A percentile compares a stretch with the other conserved stretches of the same genome.
Evolutionary conservation across 352 stramenopile genomes (phyloP).

Genomic region (Nothophytophthora sp.): DNA sequence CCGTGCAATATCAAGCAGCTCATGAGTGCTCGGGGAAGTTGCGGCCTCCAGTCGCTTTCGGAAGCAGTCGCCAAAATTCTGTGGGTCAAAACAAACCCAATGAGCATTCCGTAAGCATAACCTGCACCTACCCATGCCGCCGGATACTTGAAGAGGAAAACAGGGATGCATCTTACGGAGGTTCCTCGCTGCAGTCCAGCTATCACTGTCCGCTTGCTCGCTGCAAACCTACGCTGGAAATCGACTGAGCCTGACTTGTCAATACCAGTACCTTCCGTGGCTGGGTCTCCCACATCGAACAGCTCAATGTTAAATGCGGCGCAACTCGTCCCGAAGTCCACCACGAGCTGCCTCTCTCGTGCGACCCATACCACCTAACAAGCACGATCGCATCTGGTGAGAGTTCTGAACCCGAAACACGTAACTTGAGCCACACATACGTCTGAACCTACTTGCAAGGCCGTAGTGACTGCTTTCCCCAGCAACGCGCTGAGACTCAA

Average conservation of each 20-base stretch:
- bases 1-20: slow-evolving; percentile 7
- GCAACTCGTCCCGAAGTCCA: slow-evolving; percentile 12
- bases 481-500: slow-evolving; percentile 24
- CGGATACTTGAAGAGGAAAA: slow-evolving; percentile 1
- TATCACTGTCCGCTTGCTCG: neutral
- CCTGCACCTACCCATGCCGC: no score
- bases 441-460: slow-evolving; percentile 9
- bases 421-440: neutral
- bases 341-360: slow-evolving; percentile 10
- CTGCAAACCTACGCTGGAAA: neutral
- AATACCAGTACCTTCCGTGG: neutral
- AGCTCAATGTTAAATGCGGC: slow-evolving; percentile 18
- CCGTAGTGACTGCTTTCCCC: slow-evolving; percentile 8
- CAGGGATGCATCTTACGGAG: slow-evolving; percentile 8
- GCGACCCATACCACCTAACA: slow-evolving; percentile 22
- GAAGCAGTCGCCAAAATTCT: slow-evolving; percentile 8
- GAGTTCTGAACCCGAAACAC: neutral
- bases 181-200: neutral
- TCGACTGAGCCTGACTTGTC: neutral
- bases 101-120: no score
- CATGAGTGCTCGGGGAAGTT: neutral
- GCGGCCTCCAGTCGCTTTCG: neutral
- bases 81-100: no score
- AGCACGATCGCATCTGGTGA: neutral
- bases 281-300: neutral